Evolutionary conservation across 257 asterid species (phyloP).

Genomic region (Solanum sejunctum): DNA sequence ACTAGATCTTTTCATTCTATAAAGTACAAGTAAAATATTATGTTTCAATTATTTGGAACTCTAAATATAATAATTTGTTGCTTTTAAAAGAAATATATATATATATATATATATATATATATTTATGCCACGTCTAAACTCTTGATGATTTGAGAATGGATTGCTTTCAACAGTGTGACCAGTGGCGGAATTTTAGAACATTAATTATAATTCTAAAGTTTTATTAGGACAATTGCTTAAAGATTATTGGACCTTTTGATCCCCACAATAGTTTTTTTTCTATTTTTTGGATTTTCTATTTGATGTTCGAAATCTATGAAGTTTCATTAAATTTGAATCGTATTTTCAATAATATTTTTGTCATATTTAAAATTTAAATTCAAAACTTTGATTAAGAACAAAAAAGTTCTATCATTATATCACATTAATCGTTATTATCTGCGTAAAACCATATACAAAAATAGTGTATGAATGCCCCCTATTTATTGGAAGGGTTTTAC

Average conservation of each 20-base stretch:
- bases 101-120: too few species aligned
- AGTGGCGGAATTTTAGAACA: neutral
- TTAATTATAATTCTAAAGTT: neutral
- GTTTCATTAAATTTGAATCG: too few species aligned
- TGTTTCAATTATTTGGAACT: neutral
- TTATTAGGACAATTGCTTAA: neutral
- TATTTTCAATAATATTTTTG: too few species aligned
- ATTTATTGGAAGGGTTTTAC: neutral
- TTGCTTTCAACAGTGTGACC: neutral
- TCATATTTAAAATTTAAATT: too few species aligned
- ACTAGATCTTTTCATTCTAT: neutral
- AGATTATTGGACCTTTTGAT: neutral
- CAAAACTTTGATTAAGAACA: accelerated
- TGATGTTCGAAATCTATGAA: too few species aligned
- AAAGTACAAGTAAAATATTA: neutral
- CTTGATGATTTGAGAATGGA: neutral
- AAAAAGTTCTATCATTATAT: too few species aligned
- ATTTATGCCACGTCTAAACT: neutral
- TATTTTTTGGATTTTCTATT: too few species aligned
- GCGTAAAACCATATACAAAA: too few species aligned
- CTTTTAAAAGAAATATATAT: too few species aligned
- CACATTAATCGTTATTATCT: neutral
- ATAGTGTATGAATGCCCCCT: neutral
- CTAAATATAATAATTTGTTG: neutral
- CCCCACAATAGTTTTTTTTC: neutral